These are phyloP conservation scores for Oryza glumipatula DNA, from an alignment of 176 grass and related monocot genomes.

Conservation along the genomic window DNA sequence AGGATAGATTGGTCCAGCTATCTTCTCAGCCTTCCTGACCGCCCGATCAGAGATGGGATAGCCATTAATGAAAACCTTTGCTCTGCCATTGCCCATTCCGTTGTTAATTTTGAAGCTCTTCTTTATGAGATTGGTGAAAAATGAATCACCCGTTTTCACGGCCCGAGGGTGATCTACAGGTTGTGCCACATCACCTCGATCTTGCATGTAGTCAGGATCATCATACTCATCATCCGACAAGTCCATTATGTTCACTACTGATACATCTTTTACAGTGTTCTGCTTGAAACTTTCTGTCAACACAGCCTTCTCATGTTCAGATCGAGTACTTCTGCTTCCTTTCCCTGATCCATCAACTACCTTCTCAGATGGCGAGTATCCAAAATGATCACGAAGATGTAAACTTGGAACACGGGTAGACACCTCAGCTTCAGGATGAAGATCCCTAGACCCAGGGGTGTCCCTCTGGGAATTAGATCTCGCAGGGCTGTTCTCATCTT, in stretches of 20 bases:
- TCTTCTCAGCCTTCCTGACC: constrained; percentile 91
- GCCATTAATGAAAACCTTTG: constrained; percentile 82
- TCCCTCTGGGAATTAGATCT: constrained; percentile 60
- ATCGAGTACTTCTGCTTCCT: constrained; percentile 84
- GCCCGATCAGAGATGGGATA: constrained; percentile 72
- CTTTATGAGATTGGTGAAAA: constrained; percentile 89
- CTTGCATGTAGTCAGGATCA: constrained; percentile 58
- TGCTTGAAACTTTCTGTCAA: constrained; percentile 81
- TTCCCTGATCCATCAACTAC: constrained; percentile 66
- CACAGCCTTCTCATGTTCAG: constrained; percentile 81
- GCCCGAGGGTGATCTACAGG: constrained; percentile 45
- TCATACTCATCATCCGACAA: constrained; percentile 72
- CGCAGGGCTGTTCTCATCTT: constrained; percentile 54
- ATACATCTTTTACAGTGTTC: constrained; percentile 77
- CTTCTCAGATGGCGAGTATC: constrained; percentile 52
- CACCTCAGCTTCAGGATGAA: constrained; percentile 56
- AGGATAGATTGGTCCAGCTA: constrained; percentile 78
- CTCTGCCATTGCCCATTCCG: constrained; percentile 49
- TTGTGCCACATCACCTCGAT: constrained; percentile 46
- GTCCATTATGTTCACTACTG: constrained; percentile 77
- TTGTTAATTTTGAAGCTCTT: constrained; percentile 77
- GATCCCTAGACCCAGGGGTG: constrained; percentile 48
- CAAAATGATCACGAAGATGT: constrained; percentile 74
- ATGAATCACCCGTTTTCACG: constrained; percentile 71
- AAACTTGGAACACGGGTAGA: constrained; percentile 73